Base-by-base conservation (phyloP, 176 grass and related monocot species). In the Cenchrus purpureus region DNA sequence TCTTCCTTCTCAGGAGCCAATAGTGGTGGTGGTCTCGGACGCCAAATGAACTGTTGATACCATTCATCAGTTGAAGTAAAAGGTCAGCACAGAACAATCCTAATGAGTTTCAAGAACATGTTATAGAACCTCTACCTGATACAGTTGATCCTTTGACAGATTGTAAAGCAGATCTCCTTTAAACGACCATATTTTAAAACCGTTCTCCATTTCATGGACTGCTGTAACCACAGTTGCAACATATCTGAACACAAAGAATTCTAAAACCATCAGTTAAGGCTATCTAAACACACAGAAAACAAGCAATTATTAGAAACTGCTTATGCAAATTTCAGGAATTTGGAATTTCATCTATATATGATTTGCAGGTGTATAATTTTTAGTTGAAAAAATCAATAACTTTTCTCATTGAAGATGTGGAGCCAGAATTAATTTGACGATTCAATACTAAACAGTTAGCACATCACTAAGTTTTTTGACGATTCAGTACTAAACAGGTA, bases 61-160 rank as follows among this genome's bases (percentile, higher is more conserved):
- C 70, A 63, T 86, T 28, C 60, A 53, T 81, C 22, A 25, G 22
- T 34, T 65, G 14, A 88, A 19, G 11, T 10, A 77, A 82, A 82
- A 54, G 49, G 37, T 54, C 8, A 48, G 67, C 13, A 66, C 55
- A 78, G 13, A 8, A 20, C 19, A 45, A 71, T 7, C 6, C 15
- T 54, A 59, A 50, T 25, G n/a, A 11, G 3, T 60, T 60, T 7
- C 57, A 60, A 22, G 2, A 61, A 11, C 59, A 61, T 25, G n/a
- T 25, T 20, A 25, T 61, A 61, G 59, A 61, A 61, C 59, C 59
- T 61, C 20, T 71, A 98, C 93, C 93, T 98, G 96, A 88, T 87
- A 98, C 69, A 98, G 95, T 88, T 98, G 91, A 89, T 98, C 93
- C 87, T 95, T 98, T 12, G 96, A 89, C 40, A 98, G 71, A 81